phyloP scores from a whole-genome alignment of 2,329 filamentous ascomycete genomes.

The Neonectria ditissima region DNA sequence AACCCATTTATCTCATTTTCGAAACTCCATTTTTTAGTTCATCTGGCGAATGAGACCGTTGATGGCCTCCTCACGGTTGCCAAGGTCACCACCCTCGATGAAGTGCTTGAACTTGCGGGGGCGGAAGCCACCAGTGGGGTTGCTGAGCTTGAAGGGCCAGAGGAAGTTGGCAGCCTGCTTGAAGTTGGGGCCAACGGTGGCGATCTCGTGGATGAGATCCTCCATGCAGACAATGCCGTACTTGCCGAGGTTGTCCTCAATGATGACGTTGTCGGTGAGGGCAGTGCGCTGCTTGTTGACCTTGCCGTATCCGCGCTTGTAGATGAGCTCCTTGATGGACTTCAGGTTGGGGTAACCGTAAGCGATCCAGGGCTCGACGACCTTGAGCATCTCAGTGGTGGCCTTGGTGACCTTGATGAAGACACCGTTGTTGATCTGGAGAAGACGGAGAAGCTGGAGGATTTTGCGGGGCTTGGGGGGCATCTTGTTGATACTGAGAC shows the following conservation, averaged over 20 bases:
- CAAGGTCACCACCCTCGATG: slow-evolving; percentile 97
- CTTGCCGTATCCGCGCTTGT: slow-evolving; percentile 99
- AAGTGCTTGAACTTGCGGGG: slow-evolving; percentile 99
- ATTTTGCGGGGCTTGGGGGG: slow-evolving; percentile 99
- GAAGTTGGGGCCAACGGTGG: slow-evolving; percentile 98
- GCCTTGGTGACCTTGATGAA: slow-evolving; percentile 99
- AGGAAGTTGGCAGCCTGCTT: slow-evolving; percentile 99
- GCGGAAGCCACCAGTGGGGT: slow-evolving; percentile 97
- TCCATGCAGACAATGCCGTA: slow-evolving; percentile 99
- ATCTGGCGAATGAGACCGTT: slow-evolving; percentile 96
- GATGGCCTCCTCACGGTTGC: slow-evolving; percentile 99
- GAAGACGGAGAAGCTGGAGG: slow-evolving; percentile 97
- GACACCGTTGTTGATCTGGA: slow-evolving; percentile 99
- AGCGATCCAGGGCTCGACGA: slow-evolving; percentile 98
- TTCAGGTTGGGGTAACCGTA: slow-evolving; percentile 99
- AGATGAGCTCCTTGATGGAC: slow-evolving; percentile 98
- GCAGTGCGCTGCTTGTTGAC: slow-evolving; percentile 97
- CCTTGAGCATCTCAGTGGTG: slow-evolving; percentile 95
- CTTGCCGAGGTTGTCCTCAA: slow-evolving; percentile 96
- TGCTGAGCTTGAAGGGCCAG: slow-evolving; percentile 99
- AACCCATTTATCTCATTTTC: slow-evolving; percentile 41
- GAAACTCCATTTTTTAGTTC: slow-evolving; percentile 74
- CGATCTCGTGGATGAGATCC: slow-evolving; percentile 99
- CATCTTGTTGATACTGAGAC: slow-evolving; percentile 98
- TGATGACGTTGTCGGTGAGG: slow-evolving; percentile 96